phyloP scores from a whole-genome alignment of 2,329 filamentous ascomycete species.

The Curvularia hawaiiensis region DNA sequence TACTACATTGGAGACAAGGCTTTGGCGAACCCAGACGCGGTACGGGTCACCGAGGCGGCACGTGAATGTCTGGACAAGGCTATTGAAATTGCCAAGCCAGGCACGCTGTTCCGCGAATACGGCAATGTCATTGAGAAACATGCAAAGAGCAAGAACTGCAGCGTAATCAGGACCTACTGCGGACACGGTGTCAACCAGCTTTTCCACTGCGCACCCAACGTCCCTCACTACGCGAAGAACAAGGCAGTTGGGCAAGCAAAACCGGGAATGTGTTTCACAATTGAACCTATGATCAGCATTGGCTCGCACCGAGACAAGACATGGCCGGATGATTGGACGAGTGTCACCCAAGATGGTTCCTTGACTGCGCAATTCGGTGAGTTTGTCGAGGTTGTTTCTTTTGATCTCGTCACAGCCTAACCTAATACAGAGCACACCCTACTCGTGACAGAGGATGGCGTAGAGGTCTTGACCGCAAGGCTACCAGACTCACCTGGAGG shows the following conservation, averaged over 20 bases:
- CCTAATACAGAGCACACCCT: slow-evolving; percentile 73
- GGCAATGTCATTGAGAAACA: slow-evolving; percentile 96
- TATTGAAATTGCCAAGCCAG: slow-evolving; percentile 91
- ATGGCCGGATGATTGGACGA: slow-evolving; percentile 99
- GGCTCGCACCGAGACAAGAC: slow-evolving; percentile 92
- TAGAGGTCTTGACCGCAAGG: slow-evolving; percentile 80
- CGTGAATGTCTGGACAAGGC: slow-evolving; percentile 89
- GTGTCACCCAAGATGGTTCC: slow-evolving; percentile 87
- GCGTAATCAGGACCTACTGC: slow-evolving; percentile 93
- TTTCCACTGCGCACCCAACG: slow-evolving; percentile 92
- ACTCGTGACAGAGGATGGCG: slow-evolving; percentile 80
- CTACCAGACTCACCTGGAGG: slow-evolving; percentile 76
- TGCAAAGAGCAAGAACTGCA: slow-evolving; percentile 83
- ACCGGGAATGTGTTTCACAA: slow-evolving; percentile 97
- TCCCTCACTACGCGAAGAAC: slow-evolving; percentile 98
- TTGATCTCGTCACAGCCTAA: slow-evolving; percentile 15
- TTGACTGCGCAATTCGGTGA: slow-evolving; percentile 89
- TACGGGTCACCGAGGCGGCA: slow-evolving; percentile 88
- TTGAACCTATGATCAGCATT: slow-evolving; percentile 96
- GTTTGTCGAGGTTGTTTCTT: slow-evolving; percentile 30
- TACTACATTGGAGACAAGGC: slow-evolving; percentile 96
- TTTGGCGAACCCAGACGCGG: slow-evolving; percentile 79
- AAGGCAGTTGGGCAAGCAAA: slow-evolving; percentile 95
- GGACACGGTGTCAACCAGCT: slow-evolving; percentile 93
- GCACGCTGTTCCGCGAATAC: slow-evolving; percentile 88